Percentiles rank a stretch among this genome's conserved stretches.
Evolutionary conservation across 2,329 filamentous ascomycete species (phyloP).

Genomic region (Penicillium sp.): DNA sequence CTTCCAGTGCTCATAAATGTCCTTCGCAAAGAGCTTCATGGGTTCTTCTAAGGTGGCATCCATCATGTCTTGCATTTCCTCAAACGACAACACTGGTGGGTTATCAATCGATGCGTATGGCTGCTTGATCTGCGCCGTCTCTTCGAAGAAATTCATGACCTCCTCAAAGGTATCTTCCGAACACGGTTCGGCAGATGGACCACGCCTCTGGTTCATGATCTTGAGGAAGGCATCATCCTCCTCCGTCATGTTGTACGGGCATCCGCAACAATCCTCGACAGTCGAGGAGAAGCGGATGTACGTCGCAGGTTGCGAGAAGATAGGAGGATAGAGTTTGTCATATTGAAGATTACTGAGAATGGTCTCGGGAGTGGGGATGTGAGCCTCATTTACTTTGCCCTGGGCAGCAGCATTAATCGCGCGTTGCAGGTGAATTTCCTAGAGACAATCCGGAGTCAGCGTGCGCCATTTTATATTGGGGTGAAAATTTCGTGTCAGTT

Average conservation of each 20-base stretch:
- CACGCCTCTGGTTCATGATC: constrained; percentile 75
- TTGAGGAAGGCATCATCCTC: constrained; percentile 86
- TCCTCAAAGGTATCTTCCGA: constrained; percentile 91
- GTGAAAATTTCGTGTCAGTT: constrained; percentile 36
- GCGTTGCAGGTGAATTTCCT: constrained; percentile 96
- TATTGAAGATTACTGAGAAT: constrained; percentile 69
- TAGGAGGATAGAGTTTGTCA: constrained; percentile 78
- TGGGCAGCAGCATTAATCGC: constrained; percentile 66
- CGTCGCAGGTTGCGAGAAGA: constrained; percentile 79
- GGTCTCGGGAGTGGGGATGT: constrained; percentile 67
- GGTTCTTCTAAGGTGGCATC: constrained; percentile 57
- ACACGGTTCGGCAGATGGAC: constrained; percentile 59
- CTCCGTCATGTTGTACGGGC: constrained; percentile 89
- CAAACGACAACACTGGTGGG: constrained; percentile 71
- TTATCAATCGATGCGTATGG: constrained; percentile 90
- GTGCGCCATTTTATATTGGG: constrained; percentile 5
- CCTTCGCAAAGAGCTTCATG: constrained; percentile 64
- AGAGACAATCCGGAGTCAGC: constrained; percentile 27
- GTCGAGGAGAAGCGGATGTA: constrained; percentile 98
- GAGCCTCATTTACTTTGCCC: constrained; percentile 61
- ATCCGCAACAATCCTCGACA: constrained; percentile 89
- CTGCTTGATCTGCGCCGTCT: constrained; percentile 76
- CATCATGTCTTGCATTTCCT: constrained; percentile 70
- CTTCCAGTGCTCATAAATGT: constrained; percentile 90
- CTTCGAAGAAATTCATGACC: constrained; percentile 93